Percentiles rank a stretch among this genome's conserved stretches.
Evolutionary conservation across 768 basidiomycete species (phyloP).

Genomic region (Dendrothele bispora): DNA sequence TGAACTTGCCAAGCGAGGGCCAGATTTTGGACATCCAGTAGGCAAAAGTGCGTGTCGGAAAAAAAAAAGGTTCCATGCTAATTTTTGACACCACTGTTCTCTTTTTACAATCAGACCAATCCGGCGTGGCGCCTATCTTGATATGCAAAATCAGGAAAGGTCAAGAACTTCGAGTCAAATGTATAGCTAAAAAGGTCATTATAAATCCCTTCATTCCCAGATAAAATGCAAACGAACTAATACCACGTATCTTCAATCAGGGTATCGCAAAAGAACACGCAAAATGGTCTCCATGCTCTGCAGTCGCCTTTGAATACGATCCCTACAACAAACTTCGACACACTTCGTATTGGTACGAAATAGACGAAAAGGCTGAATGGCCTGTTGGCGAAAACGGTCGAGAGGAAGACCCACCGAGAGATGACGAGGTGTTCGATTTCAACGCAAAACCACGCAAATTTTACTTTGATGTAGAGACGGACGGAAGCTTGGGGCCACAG

Average conservation of each 20-base stretch:
- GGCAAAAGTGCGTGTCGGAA: conserved; percentile 76
- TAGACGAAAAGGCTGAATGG: conserved; percentile 83
- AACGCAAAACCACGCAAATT: conserved; percentile 86
- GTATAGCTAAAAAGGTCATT: conserved; percentile 87
- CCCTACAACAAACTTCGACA: conserved; percentile 97
- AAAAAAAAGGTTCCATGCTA: too few species aligned
- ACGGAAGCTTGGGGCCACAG: conserved; percentile 85
- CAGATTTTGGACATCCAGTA: conserved; percentile 78
- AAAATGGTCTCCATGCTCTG: conserved; percentile 97
- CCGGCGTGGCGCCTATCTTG: conserved; percentile 65
- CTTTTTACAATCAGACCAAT: conserved; percentile 47
- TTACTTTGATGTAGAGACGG: conserved; percentile 94
- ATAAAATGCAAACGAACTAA: background rate
- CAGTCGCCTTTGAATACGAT: conserved; percentile 96
- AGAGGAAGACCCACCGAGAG: conserved; percentile 78
- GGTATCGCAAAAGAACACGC: conserved; percentile 98
- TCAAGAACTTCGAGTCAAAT: conserved; percentile 83
- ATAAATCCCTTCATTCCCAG: background rate
- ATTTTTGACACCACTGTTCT: conserved; percentile 7
- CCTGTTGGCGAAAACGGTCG: conserved; percentile 84
- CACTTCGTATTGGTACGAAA: conserved; percentile 94
- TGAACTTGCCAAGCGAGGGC: conserved; percentile 71
- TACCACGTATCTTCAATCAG: conserved; percentile 46
- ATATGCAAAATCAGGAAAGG: conserved; percentile 93
- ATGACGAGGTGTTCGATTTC: conserved; percentile 86